Conservation (phyloP, 768 basidiomycete species). For the Leccinum barrowsii region DNA sequence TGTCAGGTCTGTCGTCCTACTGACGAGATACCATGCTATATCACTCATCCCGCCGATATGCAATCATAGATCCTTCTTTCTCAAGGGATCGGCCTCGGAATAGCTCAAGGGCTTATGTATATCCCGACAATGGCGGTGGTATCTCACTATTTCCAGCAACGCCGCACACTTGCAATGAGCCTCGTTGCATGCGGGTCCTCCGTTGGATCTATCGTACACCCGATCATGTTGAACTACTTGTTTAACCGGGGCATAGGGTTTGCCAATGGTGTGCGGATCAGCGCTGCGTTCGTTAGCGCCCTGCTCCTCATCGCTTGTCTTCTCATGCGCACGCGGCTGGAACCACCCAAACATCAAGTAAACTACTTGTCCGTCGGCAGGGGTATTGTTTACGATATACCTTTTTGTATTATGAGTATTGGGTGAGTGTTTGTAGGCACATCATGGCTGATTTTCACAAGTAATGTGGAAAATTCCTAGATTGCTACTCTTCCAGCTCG, state of each 20-base stretch:
- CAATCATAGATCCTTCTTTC: conserved; percentile 42
- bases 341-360: conserved; percentile 20
- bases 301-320: conserved; percentile 34
- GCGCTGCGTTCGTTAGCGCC: conserved; percentile 39
- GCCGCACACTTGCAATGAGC: conserved; percentile 43
- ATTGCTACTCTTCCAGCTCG: conserved; percentile 29
- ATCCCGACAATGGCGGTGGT: conserved; percentile 42
- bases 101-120: conserved; percentile 45
- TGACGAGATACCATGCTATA: not conserved
- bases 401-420: conserved; percentile 15
- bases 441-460: not conserved
- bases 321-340: conserved; percentile 39
- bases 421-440: conserved; percentile 17
- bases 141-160: conserved; percentile 42
- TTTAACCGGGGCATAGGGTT: conserved; percentile 31
- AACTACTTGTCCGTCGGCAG: conserved; percentile 18
- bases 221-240: conserved; percentile 31
- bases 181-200: conserved; percentile 39
- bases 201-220: conserved; percentile 24
- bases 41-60: not conserved
- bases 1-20: conserved; percentile 36
- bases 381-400: conserved; percentile 12
- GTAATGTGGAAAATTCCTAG: not conserved
- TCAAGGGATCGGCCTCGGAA: conserved; percentile 46
- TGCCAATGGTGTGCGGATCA: conserved; percentile 46